phyloP scores from a whole-genome alignment of 1,284 basidiomycete genomes.

The Ganoderma lingzhi region DNA sequence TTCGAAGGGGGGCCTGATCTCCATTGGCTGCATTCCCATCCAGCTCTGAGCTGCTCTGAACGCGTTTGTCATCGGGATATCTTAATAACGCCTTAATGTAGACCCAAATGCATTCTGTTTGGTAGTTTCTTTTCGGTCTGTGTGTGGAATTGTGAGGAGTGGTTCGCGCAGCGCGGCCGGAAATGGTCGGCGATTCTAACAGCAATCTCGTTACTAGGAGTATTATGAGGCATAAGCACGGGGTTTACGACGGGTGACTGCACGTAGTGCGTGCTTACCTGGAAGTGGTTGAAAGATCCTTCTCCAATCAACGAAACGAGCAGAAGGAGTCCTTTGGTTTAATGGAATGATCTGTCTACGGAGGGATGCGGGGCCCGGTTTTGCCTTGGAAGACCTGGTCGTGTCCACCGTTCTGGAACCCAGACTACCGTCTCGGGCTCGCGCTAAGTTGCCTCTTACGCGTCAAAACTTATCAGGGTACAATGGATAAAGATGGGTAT shows the following conservation, averaged over 20 bases:
- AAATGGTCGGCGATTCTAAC: no score
- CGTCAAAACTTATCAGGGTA: no score
- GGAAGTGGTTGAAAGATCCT: neutral
- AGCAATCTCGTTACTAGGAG: no score
- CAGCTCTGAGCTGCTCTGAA: conserved; percentile 20
- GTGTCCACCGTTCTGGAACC: no score
- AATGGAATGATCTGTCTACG: no score
- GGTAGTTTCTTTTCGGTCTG: neutral
- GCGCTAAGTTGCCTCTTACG: no score
- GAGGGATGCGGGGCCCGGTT: no score
- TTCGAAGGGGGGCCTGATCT: conserved; percentile 30
- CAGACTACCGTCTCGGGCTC: no score
- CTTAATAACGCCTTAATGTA: neutral
- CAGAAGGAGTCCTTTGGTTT: no score
- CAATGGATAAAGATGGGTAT: no score
- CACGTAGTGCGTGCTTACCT: neutral
- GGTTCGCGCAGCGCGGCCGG: neutral
- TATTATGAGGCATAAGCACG: neutral
- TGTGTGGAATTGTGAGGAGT: neutral
- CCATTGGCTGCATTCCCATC: conserved; percentile 35
- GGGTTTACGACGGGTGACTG: neutral
- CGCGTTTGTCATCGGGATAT: neutral
- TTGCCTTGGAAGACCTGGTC: no score
- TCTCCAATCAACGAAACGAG: no score
- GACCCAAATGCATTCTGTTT: neutral